phyloP scores from a whole-genome alignment of 2,329 filamentous ascomycete genomes.

The Diaporthe humulicola region DNA sequence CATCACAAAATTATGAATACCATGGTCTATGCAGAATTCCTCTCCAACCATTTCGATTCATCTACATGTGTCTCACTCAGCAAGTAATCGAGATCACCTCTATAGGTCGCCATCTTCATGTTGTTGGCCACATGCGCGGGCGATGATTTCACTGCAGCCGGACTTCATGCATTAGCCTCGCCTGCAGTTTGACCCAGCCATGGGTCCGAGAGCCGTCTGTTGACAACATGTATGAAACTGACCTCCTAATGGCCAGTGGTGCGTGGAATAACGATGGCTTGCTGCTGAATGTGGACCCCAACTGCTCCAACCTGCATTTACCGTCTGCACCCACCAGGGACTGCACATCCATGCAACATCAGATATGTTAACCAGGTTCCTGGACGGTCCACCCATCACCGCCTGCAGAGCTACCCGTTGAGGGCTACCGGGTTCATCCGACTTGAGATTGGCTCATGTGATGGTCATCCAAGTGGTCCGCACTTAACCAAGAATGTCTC shows the following conservation, averaged over 20 bases:
- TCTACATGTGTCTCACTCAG: background rate
- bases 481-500: background rate
- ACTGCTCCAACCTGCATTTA: background rate
- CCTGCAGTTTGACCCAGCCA: conserved; percentile 18
- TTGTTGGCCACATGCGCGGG: no score
- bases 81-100: background rate
- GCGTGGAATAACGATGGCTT: background rate
- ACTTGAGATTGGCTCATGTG: background rate
- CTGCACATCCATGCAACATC: background rate
- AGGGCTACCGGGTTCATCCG: background rate
- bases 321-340: background rate
- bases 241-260: background rate
- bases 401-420: background rate
- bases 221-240: background rate
- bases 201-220: background rate
- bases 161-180: background rate
- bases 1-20: no score
- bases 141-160: background rate
- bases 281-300: conserved; percentile 1
- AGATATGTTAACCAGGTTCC: conserved; percentile 1
- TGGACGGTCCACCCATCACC: background rate
- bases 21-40: no score
- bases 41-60: background rate
- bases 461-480: background rate
- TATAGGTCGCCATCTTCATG: background rate